Evolutionary conservation across 2,329 filamentous ascomycete species (phyloP), one percentile per base, ranked within the genome.

Genomic region (Lithohypha guttulata): DNA sequence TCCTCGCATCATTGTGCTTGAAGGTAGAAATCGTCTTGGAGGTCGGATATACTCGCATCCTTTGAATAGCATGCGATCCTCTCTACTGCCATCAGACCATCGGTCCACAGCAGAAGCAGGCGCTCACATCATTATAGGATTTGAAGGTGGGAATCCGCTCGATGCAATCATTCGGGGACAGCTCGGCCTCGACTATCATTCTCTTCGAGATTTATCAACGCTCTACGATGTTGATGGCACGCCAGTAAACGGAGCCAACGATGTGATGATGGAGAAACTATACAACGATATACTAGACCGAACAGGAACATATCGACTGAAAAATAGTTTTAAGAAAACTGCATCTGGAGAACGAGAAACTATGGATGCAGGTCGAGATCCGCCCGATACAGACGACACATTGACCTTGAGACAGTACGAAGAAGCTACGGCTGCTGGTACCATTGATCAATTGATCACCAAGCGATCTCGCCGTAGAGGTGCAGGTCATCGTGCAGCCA

Each of bases 91-190:
- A 56, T 53, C 67, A 49, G 56, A 68, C 61, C 74, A 70, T 58
- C 73, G 62, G 35, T 81, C 81, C 54, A 96, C 87, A 14, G 91
- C 85, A 21, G 91, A 98, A 59, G 93, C 95, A 79, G 91, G 91
- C 19, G 91, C 89, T 40, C 94, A 98, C 70, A 96, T 98, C 44
- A 86, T 98, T 45, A 95, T 93, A 22, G 91, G 91, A 0, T 98
- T 96, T 57, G 86, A 96, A 50, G 77, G 84, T 49, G 93, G 93
- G 13, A 98, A 98, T 52, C 91, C 91, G 4, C 65, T 98, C 51
- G 93, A 95, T 56, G 76, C 87, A 34, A 77, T 98, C 43, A 79
- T 98, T 41, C 79, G 91, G 49, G 87, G 84, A 11, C 93, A 98
- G 60, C 71, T 98, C 34, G 83, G 81, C 18, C 71, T 98, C 14